Percentiles rank a stretch among this genome's conserved stretches.
phyloP scores from a whole-genome alignment of 179 eudicot genomes.

The Silene vulgaris region DNA sequence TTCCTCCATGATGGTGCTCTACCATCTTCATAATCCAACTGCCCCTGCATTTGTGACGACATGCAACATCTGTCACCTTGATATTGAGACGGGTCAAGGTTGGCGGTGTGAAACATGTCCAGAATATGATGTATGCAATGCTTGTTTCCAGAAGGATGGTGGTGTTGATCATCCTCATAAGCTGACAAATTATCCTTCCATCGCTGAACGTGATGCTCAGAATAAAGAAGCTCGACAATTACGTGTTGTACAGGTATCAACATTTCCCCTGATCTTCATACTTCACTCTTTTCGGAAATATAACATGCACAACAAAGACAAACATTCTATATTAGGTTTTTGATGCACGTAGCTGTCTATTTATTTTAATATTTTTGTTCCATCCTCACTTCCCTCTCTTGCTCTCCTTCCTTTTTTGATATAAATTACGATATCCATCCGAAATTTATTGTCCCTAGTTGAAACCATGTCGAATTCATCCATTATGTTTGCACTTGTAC shows the following conservation, averaged over 20 bases:
- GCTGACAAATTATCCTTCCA: constrained; percentile 72
- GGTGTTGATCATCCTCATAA: constrained; percentile 87
- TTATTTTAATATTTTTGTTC: not conserved
- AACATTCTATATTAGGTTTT: not conserved
- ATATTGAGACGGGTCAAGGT: constrained; percentile 93
- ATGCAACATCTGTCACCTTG: constrained; percentile 71
- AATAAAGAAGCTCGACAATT: constrained; percentile 79
- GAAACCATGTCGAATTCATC: too few species aligned
- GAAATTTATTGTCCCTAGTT: too few species aligned
- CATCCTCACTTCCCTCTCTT: not conserved
- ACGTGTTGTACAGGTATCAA: constrained; percentile 71
- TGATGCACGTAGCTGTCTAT: not conserved
- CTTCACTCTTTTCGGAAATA: not conserved
- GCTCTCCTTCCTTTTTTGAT: not conserved
- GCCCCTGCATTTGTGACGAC: constrained; percentile 93
- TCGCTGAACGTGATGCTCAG: constrained; percentile 80
- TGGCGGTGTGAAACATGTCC: constrained; percentile 99
- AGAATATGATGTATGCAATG: constrained; percentile 85
- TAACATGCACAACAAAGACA: not conserved
- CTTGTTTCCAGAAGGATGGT: constrained; percentile 53
- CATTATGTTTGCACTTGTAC: too few species aligned
- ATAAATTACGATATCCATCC: too few species aligned
- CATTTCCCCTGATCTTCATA: not conserved
- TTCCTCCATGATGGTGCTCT: constrained; percentile 98
- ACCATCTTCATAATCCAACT: constrained; percentile 97